Percentiles rank a stretch among this genome's conserved stretches.
These are phyloP conservation scores for Aspergillus oerlinghausenensis DNA, from an alignment of 2,329 filamentous ascomycete species.

Conservation along the genomic window DNA sequence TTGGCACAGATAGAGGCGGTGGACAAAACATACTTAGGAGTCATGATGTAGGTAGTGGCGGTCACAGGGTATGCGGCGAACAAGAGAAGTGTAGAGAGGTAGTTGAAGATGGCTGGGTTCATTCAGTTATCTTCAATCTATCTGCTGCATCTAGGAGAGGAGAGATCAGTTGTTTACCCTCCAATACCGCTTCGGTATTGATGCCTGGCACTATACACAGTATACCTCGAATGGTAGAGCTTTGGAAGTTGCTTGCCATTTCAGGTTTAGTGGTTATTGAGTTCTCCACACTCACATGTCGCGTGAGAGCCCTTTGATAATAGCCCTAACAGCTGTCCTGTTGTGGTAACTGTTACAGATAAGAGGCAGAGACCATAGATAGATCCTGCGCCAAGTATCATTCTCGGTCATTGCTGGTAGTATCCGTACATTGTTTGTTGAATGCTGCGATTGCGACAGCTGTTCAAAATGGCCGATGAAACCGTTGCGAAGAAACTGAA, in stretches of 20 bases:
- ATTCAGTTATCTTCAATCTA: too few species aligned
- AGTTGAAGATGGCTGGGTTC: neutral
- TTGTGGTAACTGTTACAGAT: conserved; percentile 9
- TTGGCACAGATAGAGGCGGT: neutral
- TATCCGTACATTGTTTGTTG: conserved; percentile 3
- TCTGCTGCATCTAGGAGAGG: too few species aligned
- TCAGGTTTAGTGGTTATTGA: neutral
- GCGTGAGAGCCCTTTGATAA: conserved; percentile 6
- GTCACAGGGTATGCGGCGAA: neutral
- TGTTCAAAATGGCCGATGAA: conserved; percentile 61
- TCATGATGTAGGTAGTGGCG: neutral
- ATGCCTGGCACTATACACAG: neutral
- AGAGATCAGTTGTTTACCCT: neutral
- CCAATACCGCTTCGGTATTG: neutral
- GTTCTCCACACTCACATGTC: conserved; percentile 7
- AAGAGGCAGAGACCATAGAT: conserved; percentile 5
- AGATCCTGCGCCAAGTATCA: neutral
- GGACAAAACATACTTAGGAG: neutral
- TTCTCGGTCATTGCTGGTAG: neutral
- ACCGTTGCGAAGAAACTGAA: conserved; percentile 78
- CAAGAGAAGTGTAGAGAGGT: too few species aligned
- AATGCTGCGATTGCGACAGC: conserved; percentile 36
- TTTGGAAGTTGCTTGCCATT: neutral
- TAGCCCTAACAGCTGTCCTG: conserved; percentile 5
- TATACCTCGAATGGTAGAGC: neutral